phyloP scores from a whole-genome alignment of 768 basidiomycete species.

The Heimioporus sp. region DNA sequence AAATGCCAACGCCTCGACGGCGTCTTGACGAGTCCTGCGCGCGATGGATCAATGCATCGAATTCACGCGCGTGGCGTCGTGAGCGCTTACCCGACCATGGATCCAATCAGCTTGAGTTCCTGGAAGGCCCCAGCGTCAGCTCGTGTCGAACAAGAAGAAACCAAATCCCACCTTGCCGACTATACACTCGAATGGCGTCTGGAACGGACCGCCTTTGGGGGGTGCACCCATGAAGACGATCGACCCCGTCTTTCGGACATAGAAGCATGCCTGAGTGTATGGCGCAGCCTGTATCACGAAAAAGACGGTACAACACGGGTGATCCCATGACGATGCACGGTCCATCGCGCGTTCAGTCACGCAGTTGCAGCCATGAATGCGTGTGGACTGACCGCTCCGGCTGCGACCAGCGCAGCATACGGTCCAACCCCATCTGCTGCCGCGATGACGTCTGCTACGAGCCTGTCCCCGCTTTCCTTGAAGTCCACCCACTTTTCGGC shows the following conservation, averaged over 20 bases:
- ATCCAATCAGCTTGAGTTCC: slow-evolving; percentile 24
- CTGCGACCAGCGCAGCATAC: slow-evolving; percentile 33
- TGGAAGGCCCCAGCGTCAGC: background rate
- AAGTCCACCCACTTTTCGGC: slow-evolving; percentile 48
- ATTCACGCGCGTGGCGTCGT: background rate
- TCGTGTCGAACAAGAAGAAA: background rate
- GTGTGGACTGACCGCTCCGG: slow-evolving; percentile 14
- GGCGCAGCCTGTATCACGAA: slow-evolving; percentile 27
- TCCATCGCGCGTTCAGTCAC: background rate
- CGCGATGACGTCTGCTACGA: slow-evolving; percentile 37
- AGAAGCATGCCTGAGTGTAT: slow-evolving; percentile 43
- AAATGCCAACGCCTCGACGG: slow-evolving; percentile 42
- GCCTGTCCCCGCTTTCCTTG: slow-evolving; percentile 35
- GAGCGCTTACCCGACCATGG: slow-evolving; percentile 17
- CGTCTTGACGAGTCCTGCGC: slow-evolving; percentile 41
- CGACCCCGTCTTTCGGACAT: slow-evolving; percentile 42
- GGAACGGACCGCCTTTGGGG: slow-evolving; percentile 14
- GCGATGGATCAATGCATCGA: background rate
- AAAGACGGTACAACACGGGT: too few species aligned
- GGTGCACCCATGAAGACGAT: slow-evolving; percentile 41
- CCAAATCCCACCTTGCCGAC: slow-evolving; percentile 21
- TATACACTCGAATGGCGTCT: slow-evolving; percentile 31
- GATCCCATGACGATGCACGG: too few species aligned
- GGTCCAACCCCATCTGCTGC: slow-evolving; percentile 45
- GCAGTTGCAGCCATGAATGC: background rate